Base-by-base conservation (phyloP, 2,329 filamentous ascomycete genomes). In the Xylaria sp. region DNA sequence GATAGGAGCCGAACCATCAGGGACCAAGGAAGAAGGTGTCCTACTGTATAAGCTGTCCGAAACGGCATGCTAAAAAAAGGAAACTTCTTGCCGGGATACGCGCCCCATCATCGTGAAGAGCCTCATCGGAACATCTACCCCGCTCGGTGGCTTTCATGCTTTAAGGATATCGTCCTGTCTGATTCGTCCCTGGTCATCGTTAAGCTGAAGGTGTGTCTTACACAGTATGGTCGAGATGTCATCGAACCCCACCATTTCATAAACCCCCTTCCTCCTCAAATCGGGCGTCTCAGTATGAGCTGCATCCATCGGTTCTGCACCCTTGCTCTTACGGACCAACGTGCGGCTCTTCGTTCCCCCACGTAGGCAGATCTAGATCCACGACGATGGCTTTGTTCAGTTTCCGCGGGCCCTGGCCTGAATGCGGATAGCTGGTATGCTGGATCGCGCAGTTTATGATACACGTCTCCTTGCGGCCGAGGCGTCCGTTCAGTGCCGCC, bases 361-460 rank as follows among this genome's bases (percentile, higher is more conserved):
- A 85, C 19, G 88, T 79, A 0, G 89, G 89, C 64, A 95, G 78
- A 67, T 93, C 87, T 31, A 96, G 72, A 73, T 96, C 92, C 12
- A 96, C 87, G n/a, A 96, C 89, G 68, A 96, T 89, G 19, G 92
- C 89, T 73, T 93, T 91, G 76, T 94, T 88, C 76, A 91, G 87
- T 64, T 77, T 82, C 74, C 88, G 91, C 15, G 86, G 86, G 1
- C 80, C 83, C 1, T 21, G 31, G 7, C 62, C 43, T 11, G 69
- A 70, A 66, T 90, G 87, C 52, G 89, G 89, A 77, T 86, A 89
- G 64, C 84, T 88, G 21, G 82, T 87, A 45, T 87, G 87, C 82
- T 90, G 84, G 65, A 94, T 88, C 19, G 92, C 88, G 28, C 91
- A 91, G 77, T 96, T 96, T 69, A 95, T 84, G 56, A 96, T 79